Evolutionary conservation across 2,329 filamentous ascomycete species (phyloP).

Genomic region (Curvularia lunata): DNA sequence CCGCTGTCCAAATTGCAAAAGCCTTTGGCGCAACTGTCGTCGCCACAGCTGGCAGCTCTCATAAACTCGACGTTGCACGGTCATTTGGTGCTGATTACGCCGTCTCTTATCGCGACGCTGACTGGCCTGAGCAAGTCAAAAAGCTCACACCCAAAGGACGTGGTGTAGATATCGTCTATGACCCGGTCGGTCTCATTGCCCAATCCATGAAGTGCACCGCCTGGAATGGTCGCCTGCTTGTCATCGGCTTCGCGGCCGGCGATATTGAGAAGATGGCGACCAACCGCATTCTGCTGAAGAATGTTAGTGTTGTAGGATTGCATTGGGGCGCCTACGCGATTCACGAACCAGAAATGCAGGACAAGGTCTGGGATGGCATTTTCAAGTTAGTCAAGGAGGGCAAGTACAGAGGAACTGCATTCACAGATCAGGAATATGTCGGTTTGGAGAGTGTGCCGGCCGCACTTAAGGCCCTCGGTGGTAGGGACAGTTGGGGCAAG

Average conservation of each 20-base stretch:
- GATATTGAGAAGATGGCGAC: constrained; percentile 89
- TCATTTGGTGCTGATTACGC: constrained; percentile 84
- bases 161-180: constrained; percentile 92
- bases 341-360: constrained; percentile 73
- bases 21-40: constrained; percentile 91
- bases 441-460: constrained; percentile 80
- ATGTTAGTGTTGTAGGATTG: constrained; percentile 85
- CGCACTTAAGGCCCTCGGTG: constrained; percentile 78
- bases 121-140: constrained; percentile 73
- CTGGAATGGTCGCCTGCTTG: constrained; percentile 87
- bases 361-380: constrained; percentile 80
- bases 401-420: constrained; percentile 82
- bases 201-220: constrained; percentile 87
- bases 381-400: constrained; percentile 77
- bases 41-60: constrained; percentile 81
- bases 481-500: constrained; percentile 91
- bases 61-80: constrained; percentile 80
- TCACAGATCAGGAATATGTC: constrained; percentile 79
- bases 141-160: constrained; percentile 73
- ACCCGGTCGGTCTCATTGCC: constrained; percentile 90
- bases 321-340: constrained; percentile 88
- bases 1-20: constrained; percentile 93
- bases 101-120: constrained; percentile 73
- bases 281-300: constrained; percentile 92
- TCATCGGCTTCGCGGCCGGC: constrained; percentile 88